Percentiles rank a stretch among this genome's conserved stretches.
These are phyloP conservation scores for Dactylis glomerata DNA, from an alignment of 176 grass and related monocot genomes.

Conservation along the genomic window DNA sequence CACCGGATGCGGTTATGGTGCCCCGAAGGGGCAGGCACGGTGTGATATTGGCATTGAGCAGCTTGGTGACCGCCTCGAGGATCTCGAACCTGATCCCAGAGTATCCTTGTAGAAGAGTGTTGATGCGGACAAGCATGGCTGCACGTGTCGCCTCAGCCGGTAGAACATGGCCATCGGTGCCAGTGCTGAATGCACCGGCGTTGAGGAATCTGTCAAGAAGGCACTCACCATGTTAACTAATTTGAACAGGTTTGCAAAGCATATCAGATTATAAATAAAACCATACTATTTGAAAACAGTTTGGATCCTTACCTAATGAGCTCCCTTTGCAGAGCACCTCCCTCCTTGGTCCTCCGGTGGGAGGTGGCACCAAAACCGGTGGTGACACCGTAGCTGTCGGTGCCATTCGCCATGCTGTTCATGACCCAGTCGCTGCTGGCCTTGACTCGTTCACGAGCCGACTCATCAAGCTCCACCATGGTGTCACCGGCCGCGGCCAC, in stretches of 20 bases:
- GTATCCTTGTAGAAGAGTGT: not conserved
- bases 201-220: not conserved
- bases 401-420: slow-evolving; percentile 51
- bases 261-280: not conserved
- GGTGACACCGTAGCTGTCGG: slow-evolving; percentile 59
- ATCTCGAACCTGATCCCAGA: not conserved
- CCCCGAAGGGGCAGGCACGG: not conserved
- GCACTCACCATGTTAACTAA: not conserved
- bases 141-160: not conserved
- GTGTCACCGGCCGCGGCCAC: slow-evolving; percentile 27
- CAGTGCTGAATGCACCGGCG: not conserved
- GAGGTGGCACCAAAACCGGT: slow-evolving; percentile 55
- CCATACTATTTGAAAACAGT: not conserved
- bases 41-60: not conserved
- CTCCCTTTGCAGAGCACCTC: slow-evolving; percentile 51
- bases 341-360: slow-evolving; percentile 47
- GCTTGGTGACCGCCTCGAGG: not conserved
- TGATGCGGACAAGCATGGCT: not conserved
- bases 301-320: slow-evolving; percentile 39
- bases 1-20: not conserved
- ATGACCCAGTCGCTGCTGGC: slow-evolving; percentile 63
- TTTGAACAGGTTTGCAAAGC: not conserved
- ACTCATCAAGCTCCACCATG: slow-evolving; percentile 42
- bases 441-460: slow-evolving; percentile 37
- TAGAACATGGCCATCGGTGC: not conserved